Percentiles rank a stretch among this genome's conserved stretches.
phyloP scores from a whole-genome alignment of 192 early-diverging fungal species.

The Coemansia sp. region DNA sequence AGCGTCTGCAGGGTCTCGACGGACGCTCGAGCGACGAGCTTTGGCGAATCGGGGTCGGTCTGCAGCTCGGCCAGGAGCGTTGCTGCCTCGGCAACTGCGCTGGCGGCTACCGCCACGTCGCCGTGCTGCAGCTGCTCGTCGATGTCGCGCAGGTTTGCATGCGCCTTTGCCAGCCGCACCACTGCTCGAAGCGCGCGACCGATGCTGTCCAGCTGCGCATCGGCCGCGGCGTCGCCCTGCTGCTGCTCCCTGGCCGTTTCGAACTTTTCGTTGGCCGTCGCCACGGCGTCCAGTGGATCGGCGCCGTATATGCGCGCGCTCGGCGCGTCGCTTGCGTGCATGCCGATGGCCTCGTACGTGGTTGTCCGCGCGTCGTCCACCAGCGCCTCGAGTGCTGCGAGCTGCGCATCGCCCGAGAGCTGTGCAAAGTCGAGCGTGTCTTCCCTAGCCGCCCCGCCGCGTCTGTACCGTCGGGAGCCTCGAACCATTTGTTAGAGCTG shows the following conservation, averaged over 20 bases:
- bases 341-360: slow-evolving; percentile 44
- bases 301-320: slow-evolving; percentile 28
- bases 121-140: slow-evolving; percentile 44
- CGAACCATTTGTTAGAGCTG: slow-evolving; percentile 5
- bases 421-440: slow-evolving; percentile 19
- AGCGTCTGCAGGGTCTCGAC: slow-evolving; percentile 19
- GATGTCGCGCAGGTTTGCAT: slow-evolving; percentile 43
- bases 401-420: slow-evolving; percentile 19
- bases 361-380: slow-evolving; percentile 27
- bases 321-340: slow-evolving; percentile 37
- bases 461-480: slow-evolving; percentile 14
- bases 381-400: slow-evolving; percentile 18
- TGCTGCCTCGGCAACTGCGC: slow-evolving; percentile 36
- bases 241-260: slow-evolving; percentile 16
- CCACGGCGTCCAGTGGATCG: slow-evolving; percentile 52
- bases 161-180: slow-evolving; percentile 36
- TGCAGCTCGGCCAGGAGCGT: slow-evolving; percentile 28
- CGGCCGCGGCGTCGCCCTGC: not conserved
- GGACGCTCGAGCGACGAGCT: slow-evolving; percentile 4
- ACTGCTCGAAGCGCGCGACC: slow-evolving; percentile 21
- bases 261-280: slow-evolving; percentile 45
- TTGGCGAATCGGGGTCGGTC: slow-evolving; percentile 8
- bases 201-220: slow-evolving; percentile 21
- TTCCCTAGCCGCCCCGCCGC: not conserved
- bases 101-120: slow-evolving; percentile 41